phyloP scores from a whole-genome alignment of 345 rosid species.

The Streptanthus diversifolius region DNA sequence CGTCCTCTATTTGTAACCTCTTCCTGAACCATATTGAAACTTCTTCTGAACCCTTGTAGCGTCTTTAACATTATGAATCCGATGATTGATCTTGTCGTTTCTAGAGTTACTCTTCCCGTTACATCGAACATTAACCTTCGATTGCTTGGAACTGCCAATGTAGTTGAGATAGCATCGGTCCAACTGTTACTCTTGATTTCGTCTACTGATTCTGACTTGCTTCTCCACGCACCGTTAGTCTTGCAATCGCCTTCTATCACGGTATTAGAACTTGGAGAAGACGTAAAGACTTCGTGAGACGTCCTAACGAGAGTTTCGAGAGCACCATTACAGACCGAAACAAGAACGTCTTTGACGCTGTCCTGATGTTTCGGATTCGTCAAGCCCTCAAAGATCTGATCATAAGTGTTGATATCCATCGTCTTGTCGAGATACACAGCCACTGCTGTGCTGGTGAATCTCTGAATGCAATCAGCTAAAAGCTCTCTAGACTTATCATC shows the following conservation, averaged over 20 bases:
- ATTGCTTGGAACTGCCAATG: constrained; percentile 71
- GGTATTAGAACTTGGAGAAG: constrained; percentile 28
- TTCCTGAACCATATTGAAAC: constrained; percentile 43
- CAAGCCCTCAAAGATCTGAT: constrained; percentile 72
- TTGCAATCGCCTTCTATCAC: constrained; percentile 1
- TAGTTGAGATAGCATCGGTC: constrained; percentile 49
- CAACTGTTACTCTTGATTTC: constrained; percentile 46
- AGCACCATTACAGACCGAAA: constrained; percentile 73
- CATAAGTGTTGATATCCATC: constrained; percentile 67
- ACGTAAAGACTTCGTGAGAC: constrained; percentile 74
- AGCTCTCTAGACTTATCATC: constrained; percentile 64
- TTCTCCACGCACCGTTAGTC: constrained; percentile 13
- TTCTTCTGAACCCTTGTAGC: constrained; percentile 52
- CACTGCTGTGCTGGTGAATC: constrained; percentile 75
- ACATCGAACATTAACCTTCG: constrained; percentile 77
- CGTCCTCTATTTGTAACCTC: constrained; percentile 64
- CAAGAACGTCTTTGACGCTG: constrained; percentile 60
- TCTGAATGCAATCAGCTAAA: constrained; percentile 71
- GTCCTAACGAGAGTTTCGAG: constrained; percentile 73
- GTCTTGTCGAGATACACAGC: constrained; percentile 93
- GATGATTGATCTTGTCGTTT: constrained; percentile 58
- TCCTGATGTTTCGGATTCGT: constrained; percentile 82
- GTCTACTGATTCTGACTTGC: constrained; percentile 27
- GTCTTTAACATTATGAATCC: constrained; percentile 60
- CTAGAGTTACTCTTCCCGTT: constrained; percentile 87